Percentiles rank a stretch among this genome's conserved stretches.
Evolutionary conservation across 2,329 filamentous ascomycete species (phyloP).

Genomic region (Aspergillus ustus): DNA sequence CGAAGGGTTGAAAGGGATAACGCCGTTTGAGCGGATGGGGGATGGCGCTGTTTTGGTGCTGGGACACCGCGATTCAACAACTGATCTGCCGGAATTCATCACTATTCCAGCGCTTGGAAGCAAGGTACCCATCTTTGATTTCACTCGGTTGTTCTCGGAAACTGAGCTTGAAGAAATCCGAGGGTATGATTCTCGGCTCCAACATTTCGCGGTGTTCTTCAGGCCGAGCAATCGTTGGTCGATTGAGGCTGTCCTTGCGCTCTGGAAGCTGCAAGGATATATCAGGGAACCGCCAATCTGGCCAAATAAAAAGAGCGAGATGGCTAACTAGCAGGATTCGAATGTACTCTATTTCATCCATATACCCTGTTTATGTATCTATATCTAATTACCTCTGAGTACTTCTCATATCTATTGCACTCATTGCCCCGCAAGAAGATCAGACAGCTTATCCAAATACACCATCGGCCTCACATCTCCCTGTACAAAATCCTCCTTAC

Average conservation of each 20-base stretch:
- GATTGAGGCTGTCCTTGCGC: constrained; percentile 36
- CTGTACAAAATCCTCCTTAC: constrained; percentile 81
- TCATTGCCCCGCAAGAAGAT: constrained; percentile 59
- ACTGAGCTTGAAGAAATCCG: constrained; percentile 37
- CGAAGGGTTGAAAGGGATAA: constrained; percentile 27
- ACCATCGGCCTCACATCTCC: constrained; percentile 74
- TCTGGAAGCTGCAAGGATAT: constrained; percentile 47
- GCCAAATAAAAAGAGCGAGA: neutral
- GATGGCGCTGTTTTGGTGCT: constrained; percentile 37
- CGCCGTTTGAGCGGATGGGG: constrained; percentile 33
- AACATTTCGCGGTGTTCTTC: constrained; percentile 41
- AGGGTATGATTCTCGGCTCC: constrained; percentile 33
- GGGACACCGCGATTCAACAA: constrained; percentile 11
- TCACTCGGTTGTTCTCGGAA: constrained; percentile 37
- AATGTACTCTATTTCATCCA: neutral
- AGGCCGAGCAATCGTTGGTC: constrained; percentile 35
- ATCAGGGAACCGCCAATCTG: constrained; percentile 17
- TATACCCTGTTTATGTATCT: constrained; percentile 6
- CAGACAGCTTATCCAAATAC: constrained; percentile 83
- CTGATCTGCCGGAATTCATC: constrained; percentile 33
- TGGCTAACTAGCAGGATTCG: neutral
- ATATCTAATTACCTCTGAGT: neutral
- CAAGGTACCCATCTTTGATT: constrained; percentile 44
- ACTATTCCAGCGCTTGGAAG: constrained; percentile 34
- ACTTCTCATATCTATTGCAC: neutral